Base-by-base conservation (phyloP, 2,329 filamentous ascomycete genomes). In the Huntiella savannae region DNA sequence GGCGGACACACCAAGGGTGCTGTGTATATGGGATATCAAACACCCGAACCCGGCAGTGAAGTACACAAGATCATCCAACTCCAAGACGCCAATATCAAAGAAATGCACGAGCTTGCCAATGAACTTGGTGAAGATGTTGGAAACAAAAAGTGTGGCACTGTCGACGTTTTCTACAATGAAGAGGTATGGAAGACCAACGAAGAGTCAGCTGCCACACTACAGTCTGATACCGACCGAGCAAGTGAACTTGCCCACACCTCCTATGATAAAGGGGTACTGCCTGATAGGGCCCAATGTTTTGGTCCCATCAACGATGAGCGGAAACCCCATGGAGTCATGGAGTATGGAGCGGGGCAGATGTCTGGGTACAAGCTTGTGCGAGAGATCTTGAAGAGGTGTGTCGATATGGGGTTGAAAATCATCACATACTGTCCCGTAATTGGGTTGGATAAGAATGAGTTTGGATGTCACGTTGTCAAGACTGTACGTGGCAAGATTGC, bases 401-500 rank as follows among this genome's bases (percentile, higher is more conserved):
- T 50, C 8, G 33, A 48, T 2, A 45, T 33, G 16, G 48, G 48
- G n/a, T 12, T 50, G 28, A 35, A 41, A 6, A 44, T 50, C 8
- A 22, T 38, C 40, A 44, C 48, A 10, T 22, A 38, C 17, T 47
- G 44, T 36, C 48, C 48, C 1, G 48, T 50, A 11, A 47, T 45
- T 5, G 36, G 38, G 4, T 34, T 50, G 6, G 22, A 19, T 4
- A 40, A 45, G 10, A 40, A 16, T 6, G 11, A 17, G 13, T 32
- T 34, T 16, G 22, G 37, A 10, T 12, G 15, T 4, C 53, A 50
- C 50, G 19, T 40, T 0, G 43, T 57, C 5, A 17, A 45, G 11
- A 58, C 57, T 3, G 17, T 52, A 4, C 52, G 52, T 2, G 56
- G 56, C 11, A 45, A 12, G 3, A 43, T 58, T 4, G 22, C 32